Conservation (phyloP, 345 rosid species). For the Linum usitatissimum region DNA sequence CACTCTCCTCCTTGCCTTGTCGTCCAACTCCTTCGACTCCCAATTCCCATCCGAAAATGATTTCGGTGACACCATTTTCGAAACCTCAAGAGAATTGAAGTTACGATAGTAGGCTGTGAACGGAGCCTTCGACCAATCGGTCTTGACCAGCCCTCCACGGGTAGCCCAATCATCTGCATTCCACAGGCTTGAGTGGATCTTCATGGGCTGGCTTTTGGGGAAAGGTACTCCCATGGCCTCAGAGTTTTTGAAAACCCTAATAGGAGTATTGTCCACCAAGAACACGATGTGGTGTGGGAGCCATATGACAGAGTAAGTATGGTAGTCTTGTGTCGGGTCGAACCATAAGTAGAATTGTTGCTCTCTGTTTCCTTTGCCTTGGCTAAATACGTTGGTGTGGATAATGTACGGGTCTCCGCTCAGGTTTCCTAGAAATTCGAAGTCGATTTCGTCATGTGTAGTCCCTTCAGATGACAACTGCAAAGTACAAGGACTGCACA, state of each 20-base stretch:
- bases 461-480: not conserved
- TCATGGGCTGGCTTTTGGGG: not conserved
- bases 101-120: not conserved
- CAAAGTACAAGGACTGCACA: not conserved
- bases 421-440: not conserved
- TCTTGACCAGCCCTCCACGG: not conserved
- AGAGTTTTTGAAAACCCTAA: not conserved
- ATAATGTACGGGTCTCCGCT: not conserved
- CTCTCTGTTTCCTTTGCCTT: not conserved
- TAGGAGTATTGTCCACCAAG: not conserved
- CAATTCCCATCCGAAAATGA: not conserved
- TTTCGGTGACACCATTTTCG: not conserved
- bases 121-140: not conserved
- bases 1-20: not conserved
- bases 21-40: not conserved
- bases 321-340: not conserved
- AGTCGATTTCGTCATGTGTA: not conserved
- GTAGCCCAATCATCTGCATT: not conserved
- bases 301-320: not conserved
- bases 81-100: not conserved
- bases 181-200: not conserved
- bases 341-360: not conserved
- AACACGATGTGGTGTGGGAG: not conserved
- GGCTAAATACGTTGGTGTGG: not conserved
- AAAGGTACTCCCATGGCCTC: not conserved